phyloP scores from a whole-genome alignment of 805 yeast genomes.

The Diddensiella caesifluorescens region DNA sequence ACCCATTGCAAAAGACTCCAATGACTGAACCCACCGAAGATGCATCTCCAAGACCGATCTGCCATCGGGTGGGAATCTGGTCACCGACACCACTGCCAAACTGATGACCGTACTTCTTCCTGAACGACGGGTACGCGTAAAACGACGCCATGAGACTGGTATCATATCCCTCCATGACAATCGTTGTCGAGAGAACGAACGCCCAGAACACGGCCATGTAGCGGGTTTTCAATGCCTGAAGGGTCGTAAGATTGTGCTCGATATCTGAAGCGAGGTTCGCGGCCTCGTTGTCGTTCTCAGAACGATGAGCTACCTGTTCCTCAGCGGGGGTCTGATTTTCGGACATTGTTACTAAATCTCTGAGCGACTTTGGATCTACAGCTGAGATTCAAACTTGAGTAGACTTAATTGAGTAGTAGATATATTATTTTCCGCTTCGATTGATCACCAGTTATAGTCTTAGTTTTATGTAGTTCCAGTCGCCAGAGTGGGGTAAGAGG shows the following conservation, averaged over 20 bases:
- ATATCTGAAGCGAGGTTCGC: slow-evolving; percentile 15
- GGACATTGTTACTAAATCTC: too few species aligned
- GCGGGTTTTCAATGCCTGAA: slow-evolving; percentile 31
- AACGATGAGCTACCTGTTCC: too few species aligned
- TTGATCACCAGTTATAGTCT: too few species aligned
- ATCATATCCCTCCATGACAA: slow-evolving; percentile 50
- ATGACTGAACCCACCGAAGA: slow-evolving; percentile 37
- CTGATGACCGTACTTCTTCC: slow-evolving; percentile 36
- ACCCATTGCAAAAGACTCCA: slow-evolving; percentile 43
- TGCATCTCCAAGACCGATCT: slow-evolving; percentile 7
- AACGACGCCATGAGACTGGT: slow-evolving; percentile 38
- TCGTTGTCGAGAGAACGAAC: slow-evolving; percentile 38
- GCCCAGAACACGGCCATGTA: slow-evolving; percentile 45
- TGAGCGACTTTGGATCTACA: too few species aligned
- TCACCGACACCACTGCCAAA: slow-evolving; percentile 1
- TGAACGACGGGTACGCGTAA: slow-evolving; percentile 43
- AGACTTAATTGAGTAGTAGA: too few species aligned
- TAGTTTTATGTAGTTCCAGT: too few species aligned
- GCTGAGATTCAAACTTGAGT: too few species aligned
- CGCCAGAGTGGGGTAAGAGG: too few species aligned
- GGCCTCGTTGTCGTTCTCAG: too few species aligned
- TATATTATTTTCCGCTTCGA: too few species aligned
- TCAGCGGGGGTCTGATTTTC: too few species aligned
- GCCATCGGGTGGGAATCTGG: slow-evolving; percentile 9
- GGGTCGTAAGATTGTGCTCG: slow-evolving; percentile 16